Conservation (phyloP, 495 filamentous ascomycete species). For the Lasiosphaeria miniovina region DNA sequence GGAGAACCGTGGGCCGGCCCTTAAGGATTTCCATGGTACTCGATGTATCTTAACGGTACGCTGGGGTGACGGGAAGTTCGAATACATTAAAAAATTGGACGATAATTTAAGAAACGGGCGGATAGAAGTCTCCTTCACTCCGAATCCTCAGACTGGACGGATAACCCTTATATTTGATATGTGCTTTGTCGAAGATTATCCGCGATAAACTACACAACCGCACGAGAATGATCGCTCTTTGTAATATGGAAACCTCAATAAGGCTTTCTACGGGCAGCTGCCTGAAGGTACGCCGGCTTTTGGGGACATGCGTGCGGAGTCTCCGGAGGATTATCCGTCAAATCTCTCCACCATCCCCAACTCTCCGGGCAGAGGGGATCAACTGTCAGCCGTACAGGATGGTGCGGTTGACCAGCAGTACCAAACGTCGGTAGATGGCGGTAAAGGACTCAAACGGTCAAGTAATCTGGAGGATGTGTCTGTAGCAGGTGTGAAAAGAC, state of each 20-base stretch:
- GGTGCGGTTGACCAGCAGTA: not conserved
- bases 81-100: not conserved
- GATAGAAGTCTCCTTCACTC: not conserved
- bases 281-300: not conserved
- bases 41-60: not conserved
- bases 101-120: not conserved
- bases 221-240: not conserved
- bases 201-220: not conserved
- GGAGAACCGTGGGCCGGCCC: not conserved
- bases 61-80: not conserved
- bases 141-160: not conserved
- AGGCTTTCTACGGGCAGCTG: not conserved
- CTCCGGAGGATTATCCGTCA: not conserved
- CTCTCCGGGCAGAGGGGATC: not conserved
- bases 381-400: not conserved
- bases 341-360: not conserved
- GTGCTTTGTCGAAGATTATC: not conserved
- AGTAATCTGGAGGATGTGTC: not conserved
- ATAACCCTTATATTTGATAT: not conserved
- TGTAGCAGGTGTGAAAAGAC: not conserved
- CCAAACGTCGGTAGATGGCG: not conserved
- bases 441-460: not conserved
- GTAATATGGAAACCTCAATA: not conserved
- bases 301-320: not conserved
- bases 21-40: not conserved